Evolutionary conservation across 768 basidiomycete genomes (phyloP).

Genomic region (Suillus variegatus): DNA sequence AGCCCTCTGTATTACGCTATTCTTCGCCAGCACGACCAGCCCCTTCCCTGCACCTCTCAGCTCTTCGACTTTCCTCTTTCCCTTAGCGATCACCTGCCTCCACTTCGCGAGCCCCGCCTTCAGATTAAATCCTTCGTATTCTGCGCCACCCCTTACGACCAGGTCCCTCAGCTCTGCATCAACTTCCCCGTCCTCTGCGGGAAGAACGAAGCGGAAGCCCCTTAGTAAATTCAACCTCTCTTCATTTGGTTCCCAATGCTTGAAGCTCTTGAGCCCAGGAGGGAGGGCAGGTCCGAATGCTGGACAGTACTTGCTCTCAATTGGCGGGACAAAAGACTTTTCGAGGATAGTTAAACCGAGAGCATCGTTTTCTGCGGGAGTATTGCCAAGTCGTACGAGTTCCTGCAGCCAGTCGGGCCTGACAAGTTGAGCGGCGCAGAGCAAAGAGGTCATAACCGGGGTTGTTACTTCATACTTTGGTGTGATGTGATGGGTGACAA

Average conservation of each 20-base stretch:
- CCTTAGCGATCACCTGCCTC: constrained; percentile 52
- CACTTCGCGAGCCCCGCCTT: constrained; percentile 49
- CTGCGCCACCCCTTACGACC: constrained; percentile 56
- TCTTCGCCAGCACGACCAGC: constrained; percentile 56
- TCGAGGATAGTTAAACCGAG: constrained; percentile 46
- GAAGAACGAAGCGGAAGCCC: constrained; percentile 57
- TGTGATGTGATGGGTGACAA: constrained; percentile 67
- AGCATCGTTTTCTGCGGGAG: constrained; percentile 34
- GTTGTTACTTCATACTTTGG: constrained; percentile 51
- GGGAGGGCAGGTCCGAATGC: constrained; percentile 52
- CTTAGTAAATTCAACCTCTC: constrained; percentile 57
- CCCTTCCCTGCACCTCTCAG: constrained; percentile 36
- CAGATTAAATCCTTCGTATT: constrained; percentile 64
- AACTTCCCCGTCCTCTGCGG: constrained; percentile 54
- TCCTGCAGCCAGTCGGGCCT: constrained; percentile 70
- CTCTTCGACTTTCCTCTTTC: constrained; percentile 46
- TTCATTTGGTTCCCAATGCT: constrained; percentile 70
- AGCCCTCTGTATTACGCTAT: constrained; percentile 45
- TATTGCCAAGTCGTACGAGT: constrained; percentile 51
- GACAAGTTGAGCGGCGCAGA: constrained; percentile 59
- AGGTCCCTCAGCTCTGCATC: constrained; percentile 53
- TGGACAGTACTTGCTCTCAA: constrained; percentile 58
- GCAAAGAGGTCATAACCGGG: constrained; percentile 55
- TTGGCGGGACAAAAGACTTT: constrained; percentile 50
- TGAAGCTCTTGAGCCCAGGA: constrained; percentile 48